phyloP scores from a whole-genome alignment of 495 filamentous ascomycete species.

The Pseudomonodictys pantanalensis region DNA sequence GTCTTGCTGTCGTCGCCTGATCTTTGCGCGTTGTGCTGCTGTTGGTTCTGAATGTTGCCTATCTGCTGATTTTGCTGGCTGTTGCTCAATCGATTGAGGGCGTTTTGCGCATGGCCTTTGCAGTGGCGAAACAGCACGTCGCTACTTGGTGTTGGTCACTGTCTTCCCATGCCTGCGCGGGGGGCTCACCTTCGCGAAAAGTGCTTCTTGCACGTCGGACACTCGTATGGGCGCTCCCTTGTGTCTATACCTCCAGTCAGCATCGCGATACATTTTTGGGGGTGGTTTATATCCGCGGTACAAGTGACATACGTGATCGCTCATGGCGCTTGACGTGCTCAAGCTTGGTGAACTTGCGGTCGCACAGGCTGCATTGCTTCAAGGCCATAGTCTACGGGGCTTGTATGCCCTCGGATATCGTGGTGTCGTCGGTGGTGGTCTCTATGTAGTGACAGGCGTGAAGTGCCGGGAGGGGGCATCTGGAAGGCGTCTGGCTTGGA shows the following conservation, averaged over 20 bases:
- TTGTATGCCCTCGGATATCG: conserved; percentile 4
- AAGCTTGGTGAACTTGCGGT: conserved; percentile 54
- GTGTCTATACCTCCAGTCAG: conserved; percentile 45
- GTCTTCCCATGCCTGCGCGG: conserved; percentile 15
- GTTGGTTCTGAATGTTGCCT: no score
- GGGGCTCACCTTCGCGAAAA: conserved; percentile 52
- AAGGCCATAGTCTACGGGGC: conserved; percentile 40
- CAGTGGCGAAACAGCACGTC: conserved; percentile 55
- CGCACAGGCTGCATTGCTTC: conserved; percentile 53
- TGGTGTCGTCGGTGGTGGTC: conserved; percentile 4
- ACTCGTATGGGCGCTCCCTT: conserved; percentile 55
- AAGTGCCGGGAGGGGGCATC: conserved; percentile 24
- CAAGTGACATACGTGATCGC: conserved; percentile 48
- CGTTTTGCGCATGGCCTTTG: conserved; percentile 48
- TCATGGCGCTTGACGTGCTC: conserved; percentile 57
- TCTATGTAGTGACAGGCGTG: conserved; percentile 12
- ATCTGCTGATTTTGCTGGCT: conserved; percentile 9
- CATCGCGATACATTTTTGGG: neutral
- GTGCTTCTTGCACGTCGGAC: conserved; percentile 52
- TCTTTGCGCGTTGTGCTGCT: conserved; percentile 3
- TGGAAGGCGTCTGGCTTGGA: neutral
- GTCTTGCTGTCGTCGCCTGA: conserved; percentile 14
- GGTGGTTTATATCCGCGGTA: neutral
- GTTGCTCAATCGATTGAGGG: conserved; percentile 32
- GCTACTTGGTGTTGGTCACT: conserved; percentile 34